Evolutionary conservation across 2,329 filamentous ascomycete genomes (phyloP), one percentile per base, ranked within the genome.

Genomic region (Colletotrichum graminicola): DNA sequence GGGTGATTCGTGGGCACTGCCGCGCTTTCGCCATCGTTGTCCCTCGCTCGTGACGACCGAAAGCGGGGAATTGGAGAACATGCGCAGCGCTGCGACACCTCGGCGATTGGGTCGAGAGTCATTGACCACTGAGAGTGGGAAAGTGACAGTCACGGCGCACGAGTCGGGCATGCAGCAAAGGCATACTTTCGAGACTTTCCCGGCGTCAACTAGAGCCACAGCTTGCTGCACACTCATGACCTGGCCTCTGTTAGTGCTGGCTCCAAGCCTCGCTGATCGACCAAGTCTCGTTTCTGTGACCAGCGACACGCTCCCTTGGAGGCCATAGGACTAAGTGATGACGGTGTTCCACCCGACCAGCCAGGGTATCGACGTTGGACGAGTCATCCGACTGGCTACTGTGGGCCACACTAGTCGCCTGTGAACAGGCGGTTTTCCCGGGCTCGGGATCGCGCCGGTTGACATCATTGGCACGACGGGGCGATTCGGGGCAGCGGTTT

Each of bases 41-140:
- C 21, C 16, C 45, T 39, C n/a, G 18, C 14, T 16, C 21, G 29
- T 18, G 51, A 56, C 14, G 54, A 23, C 12, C 16, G 54, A 39
- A 56, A 54, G 18, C n/a, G 34, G 23, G 18, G 18, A 41, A 23
- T 57, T 16, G 52, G 51, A 26, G 51, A 43, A 43, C 5, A 57
- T 57, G 34, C 41, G 18, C 41, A 32, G 52, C 16, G 52, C 12
- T 52, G 45, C 66, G 61, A 65, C 62, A 52, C 36, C 39, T 26
- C 52, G 5, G 36, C 49, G 16, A 54, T 60, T 69, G 62, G 62
- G n/a, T 51, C 45, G 11, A 54, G 36, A 54, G 45, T 34, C 61
- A 43, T 39, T 63, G 61, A 63, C 67, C 67, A 70, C 26, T 70
- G 32, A 43, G 63, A 62, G 67, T 67, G 63, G 67, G 51, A 62